These are phyloP conservation scores for Leccinum rimulosum DNA, from an alignment of 768 basidiomycete genomes.

Conservation along the genomic window DNA sequence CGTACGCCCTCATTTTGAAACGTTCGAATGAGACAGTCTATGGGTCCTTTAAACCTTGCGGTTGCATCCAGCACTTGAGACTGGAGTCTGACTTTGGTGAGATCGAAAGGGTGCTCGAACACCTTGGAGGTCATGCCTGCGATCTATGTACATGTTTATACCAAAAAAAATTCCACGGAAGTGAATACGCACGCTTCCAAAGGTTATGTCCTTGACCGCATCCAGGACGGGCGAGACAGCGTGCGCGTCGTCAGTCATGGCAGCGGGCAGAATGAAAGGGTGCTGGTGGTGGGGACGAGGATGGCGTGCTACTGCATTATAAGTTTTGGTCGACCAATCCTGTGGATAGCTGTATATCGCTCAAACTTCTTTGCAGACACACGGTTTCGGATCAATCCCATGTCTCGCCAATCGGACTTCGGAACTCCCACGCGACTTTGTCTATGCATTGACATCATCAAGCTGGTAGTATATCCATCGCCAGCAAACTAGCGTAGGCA, in stretches of 20 bases:
- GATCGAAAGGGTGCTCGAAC: constrained; percentile 93
- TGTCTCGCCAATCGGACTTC: constrained; percentile 7
- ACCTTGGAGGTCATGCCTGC: constrained; percentile 86
- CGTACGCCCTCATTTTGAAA: constrained; percentile 77
- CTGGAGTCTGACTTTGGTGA: constrained; percentile 93
- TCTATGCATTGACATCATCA: too few relatives aligned
- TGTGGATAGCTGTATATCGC: constrained; percentile 18
- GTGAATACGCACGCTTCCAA: constrained; percentile 52
- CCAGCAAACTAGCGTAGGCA: background rate
- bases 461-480: background rate
- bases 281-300: constrained; percentile 1
- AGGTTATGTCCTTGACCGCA: constrained; percentile 48
- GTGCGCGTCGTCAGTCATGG: constrained; percentile 24
- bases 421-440: background rate
- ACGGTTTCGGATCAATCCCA: constrained; percentile 4
- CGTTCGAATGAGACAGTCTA: constrained; percentile 84
- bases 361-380: constrained; percentile 9
- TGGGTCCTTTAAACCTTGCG: constrained; percentile 74
- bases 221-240: constrained; percentile 15
- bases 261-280: background rate
- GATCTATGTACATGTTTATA: constrained; percentile 39
- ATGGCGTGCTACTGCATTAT: constrained; percentile 26
- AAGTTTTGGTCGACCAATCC: constrained; percentile 22
- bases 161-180: background rate
- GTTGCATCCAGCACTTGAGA: constrained; percentile 77